Conservation (phyloP, 768 basidiomycete genomes). For the Boletus bicolor region DNA sequence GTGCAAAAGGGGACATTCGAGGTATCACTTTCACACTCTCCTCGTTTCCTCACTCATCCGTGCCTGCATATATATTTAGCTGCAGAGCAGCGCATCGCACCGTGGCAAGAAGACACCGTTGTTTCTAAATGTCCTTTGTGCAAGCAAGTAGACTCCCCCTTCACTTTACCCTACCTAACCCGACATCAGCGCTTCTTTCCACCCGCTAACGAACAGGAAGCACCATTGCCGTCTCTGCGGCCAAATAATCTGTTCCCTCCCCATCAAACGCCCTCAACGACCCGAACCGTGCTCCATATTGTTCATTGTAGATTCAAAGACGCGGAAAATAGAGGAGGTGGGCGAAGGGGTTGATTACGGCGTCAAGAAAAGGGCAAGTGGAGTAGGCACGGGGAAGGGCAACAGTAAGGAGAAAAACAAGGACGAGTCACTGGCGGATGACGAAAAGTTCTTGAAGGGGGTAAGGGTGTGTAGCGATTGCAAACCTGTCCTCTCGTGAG, state of each 20-base stretch:
- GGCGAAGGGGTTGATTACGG: conserved; percentile 81
- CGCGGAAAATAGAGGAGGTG: conserved; percentile 79
- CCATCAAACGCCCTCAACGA: conserved; percentile 69
- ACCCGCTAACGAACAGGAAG: conserved; percentile 87
- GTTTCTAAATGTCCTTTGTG: conserved; percentile 86
- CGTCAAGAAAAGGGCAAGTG: conserved; percentile 49
- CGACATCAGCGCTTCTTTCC: conserved; percentile 63
- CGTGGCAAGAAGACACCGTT: conserved; percentile 84
- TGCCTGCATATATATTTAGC: conserved; percentile 34
- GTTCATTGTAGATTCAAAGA: conserved; percentile 80
- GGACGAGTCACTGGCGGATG: conserved; percentile 46
- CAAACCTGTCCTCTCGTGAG: conserved; percentile 74
- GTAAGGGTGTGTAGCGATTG: conserved; percentile 87
- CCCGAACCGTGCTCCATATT: conserved; percentile 70
- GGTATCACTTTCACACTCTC: conserved; percentile 40
- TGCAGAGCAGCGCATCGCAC: conserved; percentile 89
- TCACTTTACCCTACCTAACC: conserved; percentile 4
- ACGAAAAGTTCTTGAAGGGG: conserved; percentile 84
- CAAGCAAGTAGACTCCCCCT: conserved; percentile 45
- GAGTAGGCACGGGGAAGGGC: conserved; percentile 1
- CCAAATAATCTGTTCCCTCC: conserved; percentile 85
- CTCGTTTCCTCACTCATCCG: conserved; percentile 1
- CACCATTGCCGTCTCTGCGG: conserved; percentile 97
- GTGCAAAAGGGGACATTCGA: conserved; percentile 61
- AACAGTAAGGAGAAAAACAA: conserved; percentile 35